Evolutionary conservation across 257 asterid species (phyloP), one percentile per base, ranked within the genome.

Genomic region (Gentiana straminea): DNA sequence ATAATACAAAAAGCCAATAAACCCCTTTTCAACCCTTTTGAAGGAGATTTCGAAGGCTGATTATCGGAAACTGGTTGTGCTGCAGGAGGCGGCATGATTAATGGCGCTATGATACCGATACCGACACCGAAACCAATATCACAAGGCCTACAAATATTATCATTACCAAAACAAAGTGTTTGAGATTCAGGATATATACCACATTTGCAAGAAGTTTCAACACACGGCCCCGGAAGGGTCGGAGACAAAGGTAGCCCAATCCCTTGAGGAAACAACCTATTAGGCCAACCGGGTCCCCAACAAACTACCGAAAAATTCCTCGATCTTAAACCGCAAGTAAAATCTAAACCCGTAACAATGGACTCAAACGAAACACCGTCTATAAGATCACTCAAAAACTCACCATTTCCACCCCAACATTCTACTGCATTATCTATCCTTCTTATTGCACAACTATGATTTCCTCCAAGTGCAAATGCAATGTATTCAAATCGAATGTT

Each of bases 251-350:
- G 97, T 32, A 88, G 82, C 36, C 49, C 67, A 8, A 59, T 5
- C 7, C 85, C 89, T 9, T 81, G 32, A 2, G 74, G 45, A 46
- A 60, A 61, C 55, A 57, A 64, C 46, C 15, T 73, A 61, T 58
- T 60, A 49, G 84, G 77, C 87, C 84, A 84, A 35, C 94, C 94
- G 3, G 81, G 77, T 1, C 97, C 97, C 97, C 94, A 88, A 72
- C 97, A 88, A 35, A 84, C 63, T 13, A 84, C 71, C 0, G 94
- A 79, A 43, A 88, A 79, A 72, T 84, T 79, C 63, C 70, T 68
- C 0, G 94, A 71, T 7, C 63, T 70, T 60, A 88, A 71, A 15
- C 97, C 97, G 51, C 97, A 88, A 35, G 84, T 80, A 66, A 82
- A 82, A 79, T 82, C 63, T 38, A 63, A 58, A 1, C 97, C 97